Evolutionary conservation across 345 rosid genomes (phyloP).

Genomic region (Physaria fendleri): DNA sequence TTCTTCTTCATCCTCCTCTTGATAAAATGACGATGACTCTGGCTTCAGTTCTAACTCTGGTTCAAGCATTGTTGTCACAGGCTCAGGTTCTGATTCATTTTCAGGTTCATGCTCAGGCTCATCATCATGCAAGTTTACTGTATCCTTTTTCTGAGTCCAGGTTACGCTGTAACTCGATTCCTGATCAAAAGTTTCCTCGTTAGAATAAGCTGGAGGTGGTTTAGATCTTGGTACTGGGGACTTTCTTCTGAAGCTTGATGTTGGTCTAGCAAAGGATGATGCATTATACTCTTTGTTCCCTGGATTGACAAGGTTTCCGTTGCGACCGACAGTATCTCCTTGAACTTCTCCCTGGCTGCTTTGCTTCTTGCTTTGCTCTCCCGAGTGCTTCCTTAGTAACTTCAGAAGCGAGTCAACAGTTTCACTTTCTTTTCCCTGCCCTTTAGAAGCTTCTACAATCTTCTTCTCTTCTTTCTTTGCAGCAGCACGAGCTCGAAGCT

Average conservation of each 20-base stretch:
- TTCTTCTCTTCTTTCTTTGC: constrained; percentile 57
- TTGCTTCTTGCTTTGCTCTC: constrained; percentile 54
- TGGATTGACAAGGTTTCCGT: constrained; percentile 15
- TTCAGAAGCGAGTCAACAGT: constrained; percentile 77
- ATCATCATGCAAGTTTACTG: constrained; percentile 31
- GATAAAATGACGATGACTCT: constrained; percentile 22
- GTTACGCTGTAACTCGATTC: constrained; percentile 24
- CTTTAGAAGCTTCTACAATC: constrained; percentile 41
- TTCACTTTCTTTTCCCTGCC: constrained; percentile 58
- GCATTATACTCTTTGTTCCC: constrained; percentile 30
- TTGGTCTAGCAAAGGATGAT: constrained; percentile 52
- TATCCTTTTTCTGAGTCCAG: constrained; percentile 35
- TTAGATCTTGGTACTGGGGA: constrained; percentile 62
- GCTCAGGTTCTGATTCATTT: constrained; percentile 28
- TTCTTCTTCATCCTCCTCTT: constrained; percentile 18
- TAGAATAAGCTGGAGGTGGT: constrained; percentile 44
- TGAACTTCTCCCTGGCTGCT: constrained; percentile 28
- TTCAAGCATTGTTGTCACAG: constrained; percentile 27
- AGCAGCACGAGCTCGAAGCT: constrained; percentile 78
- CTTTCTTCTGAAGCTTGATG: constrained; percentile 67
- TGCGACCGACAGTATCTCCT: constrained; percentile 24
- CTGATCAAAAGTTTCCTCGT: constrained; percentile 37
- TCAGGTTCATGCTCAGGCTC: constrained; percentile 28
- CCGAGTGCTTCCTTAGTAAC: constrained; percentile 75
- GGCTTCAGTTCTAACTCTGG: constrained; percentile 21